Conservation (phyloP, 441 rosid species). For the Mallotus japonicus region DNA sequence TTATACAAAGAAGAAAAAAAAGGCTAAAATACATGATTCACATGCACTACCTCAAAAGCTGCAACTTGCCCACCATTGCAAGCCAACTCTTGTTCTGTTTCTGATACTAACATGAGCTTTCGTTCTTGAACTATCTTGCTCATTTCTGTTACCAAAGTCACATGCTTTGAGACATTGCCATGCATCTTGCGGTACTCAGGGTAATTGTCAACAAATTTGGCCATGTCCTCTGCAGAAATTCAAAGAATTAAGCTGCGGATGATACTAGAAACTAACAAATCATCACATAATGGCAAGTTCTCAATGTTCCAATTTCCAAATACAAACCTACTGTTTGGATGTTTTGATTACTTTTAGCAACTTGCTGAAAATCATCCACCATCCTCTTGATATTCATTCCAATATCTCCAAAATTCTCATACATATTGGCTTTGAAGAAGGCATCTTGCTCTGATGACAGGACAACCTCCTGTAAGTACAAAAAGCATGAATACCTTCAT, state of each 20-base stretch:
- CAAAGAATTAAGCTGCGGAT: constrained; percentile 21
- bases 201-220: constrained; percentile 92
- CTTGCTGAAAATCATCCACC: constrained; percentile 98
- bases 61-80: constrained; percentile 98
- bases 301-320: constrained; percentile 16
- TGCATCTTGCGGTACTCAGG: constrained; percentile 98
- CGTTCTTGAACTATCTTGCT: constrained; percentile 93
- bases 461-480: constrained; percentile 72
- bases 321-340: constrained; percentile 86
- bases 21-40: background rate
- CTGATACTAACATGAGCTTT: constrained; percentile 92
- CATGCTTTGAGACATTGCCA: constrained; percentile 96
- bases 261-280: constrained; percentile 12
- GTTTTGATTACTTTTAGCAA: constrained; percentile 89
- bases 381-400: constrained; percentile 92
- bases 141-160: constrained; percentile 97
- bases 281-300: constrained; percentile 1
- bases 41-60: constrained; percentile 77
- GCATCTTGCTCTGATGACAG: constrained; percentile 91
- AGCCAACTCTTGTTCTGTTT: constrained; percentile 94
- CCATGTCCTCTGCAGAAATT: constrained; percentile 85
- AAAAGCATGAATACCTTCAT: constrained; percentile 19
- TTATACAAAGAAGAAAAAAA: background rate
- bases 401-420: constrained; percentile 95
- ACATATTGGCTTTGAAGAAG: constrained; percentile 85